Evolutionary conservation across 192 early-diverging fungal genomes (phyloP).

Genomic region (Backusella tuberculispora): DNA sequence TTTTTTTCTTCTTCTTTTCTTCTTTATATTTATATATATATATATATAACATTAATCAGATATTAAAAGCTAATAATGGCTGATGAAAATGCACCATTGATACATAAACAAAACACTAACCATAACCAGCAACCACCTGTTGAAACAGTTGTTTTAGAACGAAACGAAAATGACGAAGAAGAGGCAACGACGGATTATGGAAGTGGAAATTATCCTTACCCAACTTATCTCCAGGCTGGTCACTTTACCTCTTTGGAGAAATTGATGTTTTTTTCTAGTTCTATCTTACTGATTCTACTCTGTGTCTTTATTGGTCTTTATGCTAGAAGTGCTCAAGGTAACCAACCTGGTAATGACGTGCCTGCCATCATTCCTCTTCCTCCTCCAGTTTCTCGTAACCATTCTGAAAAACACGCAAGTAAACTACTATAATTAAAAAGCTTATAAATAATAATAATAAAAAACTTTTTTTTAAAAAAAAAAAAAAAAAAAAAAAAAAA

Average conservation of each 20-base stretch:
- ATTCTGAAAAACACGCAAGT: constrained; percentile 20
- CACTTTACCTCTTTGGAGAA: constrained; percentile 42
- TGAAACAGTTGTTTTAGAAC: not conserved
- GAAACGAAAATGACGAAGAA: constrained; percentile 15
- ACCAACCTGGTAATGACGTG: not conserved
- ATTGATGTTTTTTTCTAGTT: constrained; percentile 38
- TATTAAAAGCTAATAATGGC: not conserved
- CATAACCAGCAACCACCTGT: not conserved
- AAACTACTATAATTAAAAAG: not conserved
- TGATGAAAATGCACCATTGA: constrained; percentile 18
- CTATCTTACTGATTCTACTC: constrained; percentile 29
- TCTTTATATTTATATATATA: no score
- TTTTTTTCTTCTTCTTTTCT: no score
- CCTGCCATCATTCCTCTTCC: constrained; percentile 6
- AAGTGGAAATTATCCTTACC: constrained; percentile 34
- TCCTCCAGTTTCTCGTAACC: constrained; percentile 17
- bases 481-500: no score
- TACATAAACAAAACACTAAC: not conserved
- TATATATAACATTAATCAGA: no score
- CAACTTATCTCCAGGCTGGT: constrained; percentile 34
- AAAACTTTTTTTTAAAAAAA: not conserved
- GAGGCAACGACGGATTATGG: constrained; percentile 26
- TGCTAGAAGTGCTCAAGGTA: constrained; percentile 29
- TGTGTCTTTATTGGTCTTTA: constrained; percentile 41
- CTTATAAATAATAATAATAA: not conserved